Evolutionary conservation across 2,329 filamentous ascomycete genomes (phyloP), one percentile per base, ranked within the genome.

Genomic region (Dichotomopilus funicola): DNA sequence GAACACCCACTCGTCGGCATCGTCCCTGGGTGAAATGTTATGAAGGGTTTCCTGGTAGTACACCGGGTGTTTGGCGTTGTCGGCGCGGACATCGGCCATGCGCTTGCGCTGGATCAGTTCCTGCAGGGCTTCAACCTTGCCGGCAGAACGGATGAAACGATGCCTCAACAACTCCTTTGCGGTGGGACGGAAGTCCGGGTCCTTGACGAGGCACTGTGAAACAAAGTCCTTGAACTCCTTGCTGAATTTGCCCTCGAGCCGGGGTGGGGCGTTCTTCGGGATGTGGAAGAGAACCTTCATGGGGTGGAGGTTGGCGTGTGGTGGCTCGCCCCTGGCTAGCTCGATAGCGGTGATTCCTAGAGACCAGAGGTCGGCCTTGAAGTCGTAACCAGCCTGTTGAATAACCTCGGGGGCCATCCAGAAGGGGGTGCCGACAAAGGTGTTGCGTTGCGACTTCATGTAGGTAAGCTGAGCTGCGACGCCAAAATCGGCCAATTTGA

Each of bases 321-420:
- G 91, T n/a, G 91, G 91, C 66, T 95, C 91, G 61, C 91, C 91
- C 51, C 90, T 83, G 37, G 89, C 87, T 75, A 96, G 80, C 70
- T 96, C 91, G 71, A 95, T 90, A 10, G 91, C 91, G 0, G 90
- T 95, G 65, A 96, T 95, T 6, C 91, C 91, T 45, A 96, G 73
- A 0, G 89, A 95, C 91, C 91, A 96, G 56, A 96, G 91, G 67
- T 96, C 91, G 5, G 91, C 91, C 71, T 94, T 94, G 75, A 89
- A 94, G 70, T 92, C 90, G 60, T 84, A 85, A 12, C 81, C 82
- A 61, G 89, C 83, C 72, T 95, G 90, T 69, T 95, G 87, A 63
- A 96, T 96, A 38, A 96, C 91, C 68, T 96, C 91, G 1, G 91
- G 91, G 0, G 91, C 91, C 91, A 96, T 95, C 91, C 91, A 96